Conservation (phyloP, 1,284 basidiomycete species). For the Ustilago tritici region DNA sequence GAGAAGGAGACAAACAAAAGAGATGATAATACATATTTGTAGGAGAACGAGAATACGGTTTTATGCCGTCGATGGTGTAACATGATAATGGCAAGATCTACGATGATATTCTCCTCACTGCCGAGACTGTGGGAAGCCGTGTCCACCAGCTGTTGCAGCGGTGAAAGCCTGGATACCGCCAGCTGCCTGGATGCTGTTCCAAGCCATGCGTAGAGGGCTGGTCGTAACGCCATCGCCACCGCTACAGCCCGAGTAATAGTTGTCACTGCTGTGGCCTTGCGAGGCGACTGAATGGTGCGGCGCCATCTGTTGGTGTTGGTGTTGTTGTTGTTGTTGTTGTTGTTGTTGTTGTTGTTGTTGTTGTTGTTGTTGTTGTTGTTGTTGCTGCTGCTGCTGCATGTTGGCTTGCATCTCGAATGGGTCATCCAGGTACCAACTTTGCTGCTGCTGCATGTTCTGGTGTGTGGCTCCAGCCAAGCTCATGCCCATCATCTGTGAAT, state of each 20-base stretch:
- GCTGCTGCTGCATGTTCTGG: conserved; percentile 30
- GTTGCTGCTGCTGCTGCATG: conserved; percentile 35
- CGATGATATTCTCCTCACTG: conserved; percentile 18
- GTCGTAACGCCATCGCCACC: conserved; percentile 22
- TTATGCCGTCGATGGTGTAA: background rate
- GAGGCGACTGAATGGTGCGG: conserved; percentile 24
- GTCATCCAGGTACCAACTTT: conserved; percentile 46
- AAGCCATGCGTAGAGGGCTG: conserved; percentile 42
- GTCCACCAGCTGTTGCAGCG: conserved; percentile 10
- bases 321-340: no score
- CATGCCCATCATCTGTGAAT: conserved; percentile 38
- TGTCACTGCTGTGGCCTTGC: conserved; percentile 18
- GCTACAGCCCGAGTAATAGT: conserved; percentile 23
- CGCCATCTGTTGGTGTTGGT: conserved; percentile 26
- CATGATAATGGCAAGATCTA: background rate
- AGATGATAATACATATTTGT: conserved; percentile 3
- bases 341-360: no score
- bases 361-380: no score
- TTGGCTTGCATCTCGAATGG: conserved; percentile 47
- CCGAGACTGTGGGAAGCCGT: conserved; percentile 24
- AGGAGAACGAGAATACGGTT: background rate
- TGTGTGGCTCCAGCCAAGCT: conserved; percentile 29
- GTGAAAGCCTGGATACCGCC: conserved; percentile 54
- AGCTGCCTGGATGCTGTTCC: conserved; percentile 53
- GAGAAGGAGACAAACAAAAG: background rate